phyloP scores from a whole-genome alignment of 1,284 basidiomycete species.

The Neotropicomus parvogracilis region DNA sequence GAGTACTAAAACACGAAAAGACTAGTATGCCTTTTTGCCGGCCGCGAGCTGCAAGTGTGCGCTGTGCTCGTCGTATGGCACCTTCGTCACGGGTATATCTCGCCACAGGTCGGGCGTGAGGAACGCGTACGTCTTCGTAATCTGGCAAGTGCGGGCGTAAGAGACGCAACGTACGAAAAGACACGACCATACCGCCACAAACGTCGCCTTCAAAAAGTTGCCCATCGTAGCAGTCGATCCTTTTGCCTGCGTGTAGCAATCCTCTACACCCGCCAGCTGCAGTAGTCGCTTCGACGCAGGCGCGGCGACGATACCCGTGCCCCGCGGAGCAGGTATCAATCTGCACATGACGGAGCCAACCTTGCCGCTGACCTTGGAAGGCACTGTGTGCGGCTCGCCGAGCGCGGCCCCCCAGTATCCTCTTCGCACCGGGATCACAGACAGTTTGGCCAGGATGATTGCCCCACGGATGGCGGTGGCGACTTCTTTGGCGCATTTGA shows the following conservation, averaged over 20 bases:
- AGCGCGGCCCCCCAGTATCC: slow-evolving; percentile 99
- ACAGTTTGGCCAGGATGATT: slow-evolving; percentile 95
- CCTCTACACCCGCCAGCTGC: slow-evolving; percentile 96
- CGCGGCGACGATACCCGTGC: slow-evolving; percentile 99
- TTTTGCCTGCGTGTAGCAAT: slow-evolving; percentile 94
- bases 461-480: slow-evolving; percentile 99
- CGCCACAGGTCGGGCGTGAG: slow-evolving; percentile 98
- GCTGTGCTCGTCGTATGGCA: slow-evolving; percentile 93
- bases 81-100: slow-evolving; percentile 86
- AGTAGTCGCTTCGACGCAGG: slow-evolving; percentile 96
- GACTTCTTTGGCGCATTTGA: slow-evolving; percentile 99
- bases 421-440: slow-evolving; percentile 93
- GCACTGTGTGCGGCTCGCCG: slow-evolving; percentile 98
- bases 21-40: slow-evolving; percentile 75
- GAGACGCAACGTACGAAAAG: not conserved
- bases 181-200: slow-evolving; percentile 72
- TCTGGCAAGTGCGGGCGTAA: slow-evolving; percentile 46
- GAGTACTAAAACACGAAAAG: no score
- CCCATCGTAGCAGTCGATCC: slow-evolving; percentile 99
- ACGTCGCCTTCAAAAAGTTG: slow-evolving; percentile 99
- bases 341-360: slow-evolving; percentile 99
- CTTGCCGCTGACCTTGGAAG: slow-evolving; percentile 98
- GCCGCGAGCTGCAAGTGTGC: slow-evolving; percentile 82
- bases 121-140: slow-evolving; percentile 97
- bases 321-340: slow-evolving; percentile 96